Base-by-base conservation (phyloP, 768 basidiomycete species). In the Mycena vulgaris region DNA sequence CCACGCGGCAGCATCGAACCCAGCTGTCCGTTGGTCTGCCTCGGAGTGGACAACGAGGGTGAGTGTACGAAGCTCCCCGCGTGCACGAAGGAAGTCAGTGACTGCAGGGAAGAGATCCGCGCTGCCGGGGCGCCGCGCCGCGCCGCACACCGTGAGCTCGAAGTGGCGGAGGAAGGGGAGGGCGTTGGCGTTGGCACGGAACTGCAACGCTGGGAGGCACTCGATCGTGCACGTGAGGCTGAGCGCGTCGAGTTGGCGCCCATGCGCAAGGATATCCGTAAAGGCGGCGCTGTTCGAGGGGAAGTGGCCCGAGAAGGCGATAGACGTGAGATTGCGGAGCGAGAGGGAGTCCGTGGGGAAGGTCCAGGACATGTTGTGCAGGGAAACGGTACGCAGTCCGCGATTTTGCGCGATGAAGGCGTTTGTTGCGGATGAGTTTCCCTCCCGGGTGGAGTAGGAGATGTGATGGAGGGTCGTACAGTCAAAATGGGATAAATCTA, bases 1-100 rank as follows among this genome's bases (percentile, higher is more conserved):
- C 92, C 91, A 93, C 9, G 89, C 83, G 1, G 89, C 87, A 0
- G 92, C 90, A 70, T 92, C 89, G 71, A 91, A 93, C 30, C 92
- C 92, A 13, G 90, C 83, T 9, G 85, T 82, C 69, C 82, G 82
- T 71, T 88, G 87, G 25, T 83, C 79, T 6, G 69, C 70, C 58
- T 84, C 85, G 56, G 88, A 86, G 25, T 81, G 80, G 5, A 84
- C 85, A 14, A 86, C 82, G 0, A 93, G 82, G 49, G 85, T 81
- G 28, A 93, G 84, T 0, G 87, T 87, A n/a, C 81, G 81, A 45
- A 94, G 79, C 45, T 86, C 79, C 25, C 78, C 78, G 49, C 90
- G 83, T 10, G 86, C 88, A 17, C 90, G 86, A 37, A 94, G 79
- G 76, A 93, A 92, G 33, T 89, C 91, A 6, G 89, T 85, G 48